A percentile compares a stretch with the other conserved stretches of the same genome.
These are phyloP conservation scores for Populus davidiana DNA, from an alignment of 345 rosid species.

Conservation along the genomic window DNA sequence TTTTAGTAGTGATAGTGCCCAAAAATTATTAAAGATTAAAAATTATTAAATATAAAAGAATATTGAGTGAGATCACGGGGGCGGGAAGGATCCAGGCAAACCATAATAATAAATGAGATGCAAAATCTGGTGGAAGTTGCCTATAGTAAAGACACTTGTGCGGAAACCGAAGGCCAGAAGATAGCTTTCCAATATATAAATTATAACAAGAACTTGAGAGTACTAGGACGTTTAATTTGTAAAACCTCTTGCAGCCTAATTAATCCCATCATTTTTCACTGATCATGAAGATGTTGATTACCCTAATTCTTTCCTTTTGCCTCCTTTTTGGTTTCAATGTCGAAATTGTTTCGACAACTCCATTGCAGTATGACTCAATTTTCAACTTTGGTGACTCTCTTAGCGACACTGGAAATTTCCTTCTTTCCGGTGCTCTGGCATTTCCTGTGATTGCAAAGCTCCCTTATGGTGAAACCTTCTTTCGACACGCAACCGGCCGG, in stretches of 20 bases:
- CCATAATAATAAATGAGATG: background rate
- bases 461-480: constrained; percentile 67
- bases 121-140: background rate
- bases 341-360: constrained; percentile 18
- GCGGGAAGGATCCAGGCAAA: background rate
- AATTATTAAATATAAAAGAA: too few relatives aligned
- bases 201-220: too few relatives aligned
- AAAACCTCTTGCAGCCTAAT: background rate
- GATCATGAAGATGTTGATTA: constrained; percentile 8
- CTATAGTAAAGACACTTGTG: too few relatives aligned
- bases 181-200: too few relatives aligned
- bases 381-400: constrained; percentile 80
- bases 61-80: too few relatives aligned
- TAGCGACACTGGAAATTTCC: constrained; percentile 72
- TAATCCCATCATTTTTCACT: background rate
- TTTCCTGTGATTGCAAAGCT: constrained; percentile 49
- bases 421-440: constrained; percentile 44
- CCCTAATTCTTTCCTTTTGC: background rate
- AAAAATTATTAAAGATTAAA: too few relatives aligned
- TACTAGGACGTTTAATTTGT: too few relatives aligned
- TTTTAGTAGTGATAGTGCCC: too few relatives aligned
- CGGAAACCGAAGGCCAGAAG: too few relatives aligned
- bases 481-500: constrained; percentile 56
- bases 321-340: background rate
- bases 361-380: constrained; percentile 48